A percentile compares a stretch with the other conserved stretches of the same genome.
Evolutionary conservation across 768 basidiomycete genomes (phyloP).

Genomic region (Phlebiopsis flavidoalba): DNA sequence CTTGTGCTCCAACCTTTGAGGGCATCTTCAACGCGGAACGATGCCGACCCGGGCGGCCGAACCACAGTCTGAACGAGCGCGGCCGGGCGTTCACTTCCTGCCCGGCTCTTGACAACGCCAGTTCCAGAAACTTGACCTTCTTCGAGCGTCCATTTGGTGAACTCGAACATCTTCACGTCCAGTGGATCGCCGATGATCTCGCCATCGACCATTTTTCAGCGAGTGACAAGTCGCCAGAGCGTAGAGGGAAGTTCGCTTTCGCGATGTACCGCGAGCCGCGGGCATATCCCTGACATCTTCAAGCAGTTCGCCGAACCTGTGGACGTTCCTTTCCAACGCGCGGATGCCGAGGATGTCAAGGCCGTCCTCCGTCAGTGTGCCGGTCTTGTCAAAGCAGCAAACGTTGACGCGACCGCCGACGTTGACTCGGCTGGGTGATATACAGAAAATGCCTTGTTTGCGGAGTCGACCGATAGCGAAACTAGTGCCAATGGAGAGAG

Average conservation of each 20-base stretch:
- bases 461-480: constrained; percentile 89
- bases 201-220: constrained; percentile 82
- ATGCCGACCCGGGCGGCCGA: constrained; percentile 87
- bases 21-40: constrained; percentile 91
- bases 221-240: constrained; percentile 96
- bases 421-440: constrained; percentile 93
- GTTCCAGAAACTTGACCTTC: constrained; percentile 77
- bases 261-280: constrained; percentile 60
- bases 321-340: constrained; percentile 67
- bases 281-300: constrained; percentile 86
- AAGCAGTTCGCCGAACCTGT: constrained; percentile 86
- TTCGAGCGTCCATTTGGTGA: constrained; percentile 93
- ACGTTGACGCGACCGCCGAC: constrained; percentile 95
- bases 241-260: constrained; percentile 61
- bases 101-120: constrained; percentile 60
- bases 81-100: constrained; percentile 63
- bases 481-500: constrained; percentile 94
- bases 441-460: constrained; percentile 88
- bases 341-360: constrained; percentile 95
- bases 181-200: constrained; percentile 92
- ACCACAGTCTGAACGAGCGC: constrained; percentile 96
- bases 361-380: constrained; percentile 96
- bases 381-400: constrained; percentile 98
- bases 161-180: constrained; percentile 97
- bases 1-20: constrained; percentile 76